Conservation (phyloP, 208 protist species). For the Angomonas ambiguus region DNA sequence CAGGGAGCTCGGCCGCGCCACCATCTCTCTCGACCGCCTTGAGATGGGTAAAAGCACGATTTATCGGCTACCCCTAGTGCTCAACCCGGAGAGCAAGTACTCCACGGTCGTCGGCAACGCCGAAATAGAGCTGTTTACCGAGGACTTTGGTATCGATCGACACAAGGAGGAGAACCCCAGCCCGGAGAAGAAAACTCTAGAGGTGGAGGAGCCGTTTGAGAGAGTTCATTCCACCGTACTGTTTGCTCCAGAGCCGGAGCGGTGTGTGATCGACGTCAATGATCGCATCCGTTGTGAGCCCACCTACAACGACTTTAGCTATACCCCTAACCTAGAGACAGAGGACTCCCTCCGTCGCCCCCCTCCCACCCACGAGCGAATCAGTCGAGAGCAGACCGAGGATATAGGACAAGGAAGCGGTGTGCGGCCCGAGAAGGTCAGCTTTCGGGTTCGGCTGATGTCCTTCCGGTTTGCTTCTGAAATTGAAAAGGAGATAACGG, state of each 20-base stretch:
- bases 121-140: conserved; percentile 35
- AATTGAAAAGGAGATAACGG: conserved; percentile 27
- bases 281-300: neutral
- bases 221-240: neutral
- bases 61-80: conserved; percentile 44
- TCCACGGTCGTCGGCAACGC: conserved; percentile 40
- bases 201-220: too few species aligned
- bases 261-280: neutral
- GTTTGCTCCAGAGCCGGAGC: neutral
- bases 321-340: neutral
- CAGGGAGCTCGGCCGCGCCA: conserved; percentile 53
- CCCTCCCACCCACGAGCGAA: neutral
- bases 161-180: neutral
- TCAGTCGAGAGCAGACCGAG: neutral
- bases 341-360: neutral
- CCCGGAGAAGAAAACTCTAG: neutral
- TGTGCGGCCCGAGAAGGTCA: neutral
- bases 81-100: conserved; percentile 24
- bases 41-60: conserved; percentile 21
- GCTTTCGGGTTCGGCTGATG: conserved; percentile 10
- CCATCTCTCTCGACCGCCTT: conserved; percentile 31
- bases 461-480: conserved; percentile 27
- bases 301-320: neutral
- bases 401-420: neutral
- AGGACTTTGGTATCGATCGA: conserved; percentile 21